Evolutionary conservation across 306 rosid genomes (phyloP).

Genomic region (Prunus dulcis): DNA sequence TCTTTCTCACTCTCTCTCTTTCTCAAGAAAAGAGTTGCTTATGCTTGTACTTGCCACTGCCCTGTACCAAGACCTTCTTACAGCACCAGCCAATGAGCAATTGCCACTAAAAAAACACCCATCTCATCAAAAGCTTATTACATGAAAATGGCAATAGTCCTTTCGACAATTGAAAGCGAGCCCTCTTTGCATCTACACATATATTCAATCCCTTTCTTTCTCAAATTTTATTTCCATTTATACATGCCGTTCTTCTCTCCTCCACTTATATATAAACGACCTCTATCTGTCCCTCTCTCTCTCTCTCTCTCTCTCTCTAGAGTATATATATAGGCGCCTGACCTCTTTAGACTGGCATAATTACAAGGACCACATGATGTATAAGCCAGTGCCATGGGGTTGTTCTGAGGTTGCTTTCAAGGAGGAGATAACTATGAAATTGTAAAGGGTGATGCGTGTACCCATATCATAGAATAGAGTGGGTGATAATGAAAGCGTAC

Average conservation of each 20-base stretch:
- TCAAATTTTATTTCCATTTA: conserved; percentile 52
- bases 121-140: conserved; percentile 14
- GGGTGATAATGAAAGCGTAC: conserved; percentile 38
- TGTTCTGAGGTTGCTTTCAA: conserved; percentile 81
- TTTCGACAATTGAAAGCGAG: conserved; percentile 49
- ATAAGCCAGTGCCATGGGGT: conserved; percentile 37
- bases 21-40: conserved; percentile 23
- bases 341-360: conserved; percentile 61
- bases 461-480: conserved; percentile 26
- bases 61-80: conserved; percentile 18
- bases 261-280: conserved; percentile 26
- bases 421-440: conserved; percentile 62
- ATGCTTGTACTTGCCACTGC: conserved; percentile 60
- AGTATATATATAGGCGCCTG: conserved; percentile 12
- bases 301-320: conserved; percentile 20
- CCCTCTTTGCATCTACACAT: neutral
- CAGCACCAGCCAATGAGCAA: conserved; percentile 58
- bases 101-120: conserved; percentile 29
- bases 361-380: conserved; percentile 69
- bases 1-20: conserved; percentile 14
- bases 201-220: conserved; percentile 8
- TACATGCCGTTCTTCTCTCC: conserved; percentile 68
- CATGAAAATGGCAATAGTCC: conserved; percentile 44
- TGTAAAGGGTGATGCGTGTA: conserved; percentile 37
- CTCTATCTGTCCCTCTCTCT: conserved; percentile 12